Base-by-base conservation (phyloP, 441 rosid genomes). In the Erysimum pusillum region DNA sequence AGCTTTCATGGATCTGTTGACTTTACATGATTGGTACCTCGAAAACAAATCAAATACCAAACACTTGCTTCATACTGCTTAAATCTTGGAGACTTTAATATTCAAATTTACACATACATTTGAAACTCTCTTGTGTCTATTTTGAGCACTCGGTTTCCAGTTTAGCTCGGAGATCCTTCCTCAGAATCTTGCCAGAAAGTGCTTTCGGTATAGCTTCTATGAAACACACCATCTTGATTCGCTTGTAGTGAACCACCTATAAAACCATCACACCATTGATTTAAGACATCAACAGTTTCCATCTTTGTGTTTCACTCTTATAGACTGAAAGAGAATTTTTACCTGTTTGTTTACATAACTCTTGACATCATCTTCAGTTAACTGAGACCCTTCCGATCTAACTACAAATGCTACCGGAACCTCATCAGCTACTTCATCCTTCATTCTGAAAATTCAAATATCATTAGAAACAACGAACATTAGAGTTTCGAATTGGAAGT, bases 331-430 rank as follows among this genome's bases (percentile, higher is more conserved):
- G 25, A 2, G 1, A 59, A 46, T 11, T 41, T 12, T 59, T 80
- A 86, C 87, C 84, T 86, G 89, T 60, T 86, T 86, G 25, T 89
- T 87, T 78, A 91, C 84, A 79, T 79, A 89, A 54, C 84, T 83
- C 71, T 83, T 1, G 85, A 80, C 45, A 86, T 84, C 89, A 58
- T 77, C 84, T 71, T 84, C 89, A 2, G 77, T 48, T 56, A 86
- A 54, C 53, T 86, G 74, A 65, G 91, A 90, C 32, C 91, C 94
- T 63, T 79, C 22, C 0, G 86, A 63, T 77, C 46, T 84, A 52
- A 83, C 85, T 49, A 86, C 84, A 57, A 86, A 86, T 6, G 87
- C 87, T 11, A 83, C 86, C 0, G 89, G 89, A 73, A 86, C 81
- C 62, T 86, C 89, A 36, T 87, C 89, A 38, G 87, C 84, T 12